These are phyloP conservation scores for Aspergillus phoenicis DNA, from an alignment of 2,329 filamentous ascomycete genomes.

Conservation along the genomic window DNA sequence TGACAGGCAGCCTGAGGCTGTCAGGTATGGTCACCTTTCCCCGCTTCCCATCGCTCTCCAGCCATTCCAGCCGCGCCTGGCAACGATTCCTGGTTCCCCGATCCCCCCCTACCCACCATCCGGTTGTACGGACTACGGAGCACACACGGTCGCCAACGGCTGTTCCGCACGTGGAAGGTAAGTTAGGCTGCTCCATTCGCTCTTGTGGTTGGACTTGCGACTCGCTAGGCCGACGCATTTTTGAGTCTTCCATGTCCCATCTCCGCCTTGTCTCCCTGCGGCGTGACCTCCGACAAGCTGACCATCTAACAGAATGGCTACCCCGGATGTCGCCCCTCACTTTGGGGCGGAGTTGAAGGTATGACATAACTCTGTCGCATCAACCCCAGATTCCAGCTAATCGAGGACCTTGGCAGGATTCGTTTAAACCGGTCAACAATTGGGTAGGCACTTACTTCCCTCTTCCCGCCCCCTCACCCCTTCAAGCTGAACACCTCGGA, in stretches of 20 bases:
- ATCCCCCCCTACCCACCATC: neutral
- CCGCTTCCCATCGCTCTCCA: slow-evolving; percentile 23
- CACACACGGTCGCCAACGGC: neutral
- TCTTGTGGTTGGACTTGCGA: neutral
- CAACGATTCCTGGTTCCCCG: neutral
- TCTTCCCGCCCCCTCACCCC: slow-evolving; percentile 14
- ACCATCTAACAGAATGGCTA: slow-evolving; percentile 64
- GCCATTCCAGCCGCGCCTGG: slow-evolving; percentile 1
- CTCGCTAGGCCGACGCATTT: slow-evolving; percentile 6
- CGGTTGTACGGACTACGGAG: slow-evolving; percentile 3
- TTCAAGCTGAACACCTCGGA: slow-evolving; percentile 11
- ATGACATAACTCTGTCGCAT: slow-evolving; percentile 16
- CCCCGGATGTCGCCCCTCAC: slow-evolving; percentile 78
- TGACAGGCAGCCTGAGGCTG: slow-evolving; percentile 15
- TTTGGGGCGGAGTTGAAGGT: slow-evolving; percentile 96
- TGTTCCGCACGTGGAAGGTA: slow-evolving; percentile 6
- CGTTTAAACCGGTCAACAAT: slow-evolving; percentile 89
- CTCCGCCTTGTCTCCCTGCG: slow-evolving; percentile 28
- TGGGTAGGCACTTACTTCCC: slow-evolving; percentile 62
- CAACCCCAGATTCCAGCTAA: slow-evolving; percentile 24
- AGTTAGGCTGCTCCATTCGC: slow-evolving; percentile 1
- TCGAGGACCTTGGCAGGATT: slow-evolving; percentile 66
- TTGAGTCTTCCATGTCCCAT: slow-evolving; percentile 2
- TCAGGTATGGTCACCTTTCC: slow-evolving; percentile 36
- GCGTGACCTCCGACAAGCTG: slow-evolving; percentile 19